Percentiles rank a stretch among this genome's conserved stretches.
These are phyloP conservation scores for Theileria parva DNA, from an alignment of 169 alveolate genomes.

Conservation along the genomic window DNA sequence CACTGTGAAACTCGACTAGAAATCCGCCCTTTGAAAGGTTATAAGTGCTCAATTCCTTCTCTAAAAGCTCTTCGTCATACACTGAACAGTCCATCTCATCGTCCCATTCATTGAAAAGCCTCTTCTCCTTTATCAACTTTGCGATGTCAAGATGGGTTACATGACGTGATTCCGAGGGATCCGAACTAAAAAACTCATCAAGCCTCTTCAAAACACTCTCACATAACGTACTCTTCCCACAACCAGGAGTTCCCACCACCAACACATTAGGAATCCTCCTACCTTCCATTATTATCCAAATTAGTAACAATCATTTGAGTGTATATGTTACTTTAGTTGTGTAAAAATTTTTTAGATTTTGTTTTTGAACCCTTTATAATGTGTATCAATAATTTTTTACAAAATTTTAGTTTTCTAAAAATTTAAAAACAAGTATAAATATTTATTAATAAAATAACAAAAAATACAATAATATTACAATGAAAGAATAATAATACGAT, in stretches of 20 bases:
- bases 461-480: background rate
- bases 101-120: conserved; percentile 68
- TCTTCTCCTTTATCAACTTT: conserved; percentile 63
- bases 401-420: too few relatives aligned
- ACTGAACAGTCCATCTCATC: conserved; percentile 72
- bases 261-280: conserved; percentile 64
- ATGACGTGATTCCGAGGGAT: background rate
- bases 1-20: conserved; percentile 73
- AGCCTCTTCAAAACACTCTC: conserved; percentile 18
- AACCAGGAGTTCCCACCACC: conserved; percentile 78
- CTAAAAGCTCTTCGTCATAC: conserved; percentile 61
- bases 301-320: too few relatives aligned
- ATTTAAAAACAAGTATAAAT: background rate
- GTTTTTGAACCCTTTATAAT: too few relatives aligned
- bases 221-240: conserved; percentile 71
- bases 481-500: too few relatives aligned
- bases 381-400: too few relatives aligned
- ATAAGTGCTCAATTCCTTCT: conserved; percentile 34
- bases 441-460: background rate
- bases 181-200: background rate
- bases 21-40: conserved; percentile 55
- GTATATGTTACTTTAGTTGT: too few relatives aligned
- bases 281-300: too few relatives aligned
- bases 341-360: too few relatives aligned
- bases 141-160: conserved; percentile 66